Conservation (phyloP, 257 asterid species). For the Nicotiana undulata region DNA sequence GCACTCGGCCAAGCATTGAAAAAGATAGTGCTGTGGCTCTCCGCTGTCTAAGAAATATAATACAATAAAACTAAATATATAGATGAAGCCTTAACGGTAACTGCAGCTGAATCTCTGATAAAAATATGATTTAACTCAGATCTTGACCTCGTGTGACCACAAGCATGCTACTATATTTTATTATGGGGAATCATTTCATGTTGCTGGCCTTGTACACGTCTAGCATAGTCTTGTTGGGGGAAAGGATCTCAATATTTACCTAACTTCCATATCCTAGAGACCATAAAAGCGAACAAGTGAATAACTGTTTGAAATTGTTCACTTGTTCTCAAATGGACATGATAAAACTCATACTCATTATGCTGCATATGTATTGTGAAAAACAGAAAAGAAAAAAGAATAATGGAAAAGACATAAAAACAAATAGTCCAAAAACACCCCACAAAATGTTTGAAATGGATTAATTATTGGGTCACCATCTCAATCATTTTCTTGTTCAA, state of each 20-base stretch:
- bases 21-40: background rate
- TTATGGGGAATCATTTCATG: background rate
- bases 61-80: background rate
- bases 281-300: background rate
- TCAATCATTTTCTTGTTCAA: background rate
- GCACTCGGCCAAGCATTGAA: background rate
- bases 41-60: background rate
- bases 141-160: background rate
- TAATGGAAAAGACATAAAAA: background rate
- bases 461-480: conserved; percentile 2
- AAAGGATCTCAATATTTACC: background rate
- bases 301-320: background rate
- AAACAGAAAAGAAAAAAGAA: background rate
- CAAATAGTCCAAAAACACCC: background rate
- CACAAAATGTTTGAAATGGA: conserved; percentile 2
- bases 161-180: conserved; percentile 2
- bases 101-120: background rate
- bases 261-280: background rate
- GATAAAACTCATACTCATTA: background rate
- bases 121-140: background rate
- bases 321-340: background rate
- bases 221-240: no score
- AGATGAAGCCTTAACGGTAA: background rate
- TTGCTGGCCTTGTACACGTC: background rate
- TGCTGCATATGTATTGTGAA: background rate